Evolutionary conservation across 306 rosid species (phyloP).

Genomic region (Neltuma alba): DNA sequence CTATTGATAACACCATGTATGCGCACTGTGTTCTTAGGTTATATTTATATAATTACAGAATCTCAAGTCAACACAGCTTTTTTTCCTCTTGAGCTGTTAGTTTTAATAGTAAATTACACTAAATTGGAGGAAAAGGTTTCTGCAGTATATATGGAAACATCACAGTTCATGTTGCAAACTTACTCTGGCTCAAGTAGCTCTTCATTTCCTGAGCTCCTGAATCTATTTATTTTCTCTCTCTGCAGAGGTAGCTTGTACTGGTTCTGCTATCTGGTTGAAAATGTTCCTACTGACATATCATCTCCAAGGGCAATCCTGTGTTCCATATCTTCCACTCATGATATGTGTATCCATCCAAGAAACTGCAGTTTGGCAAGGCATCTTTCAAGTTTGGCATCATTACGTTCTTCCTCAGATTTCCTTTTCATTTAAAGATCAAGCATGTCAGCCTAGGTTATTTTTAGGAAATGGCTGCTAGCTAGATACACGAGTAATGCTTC

Average conservation of each 20-base stretch:
- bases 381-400: conserved; percentile 24
- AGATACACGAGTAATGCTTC: not conserved
- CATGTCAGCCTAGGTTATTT: not conserved
- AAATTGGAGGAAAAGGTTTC: not conserved
- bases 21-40: not conserved
- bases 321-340: conserved; percentile 30
- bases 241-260: conserved; percentile 53
- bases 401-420: conserved; percentile 3
- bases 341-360: conserved; percentile 35
- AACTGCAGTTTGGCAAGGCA: conserved; percentile 34
- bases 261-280: conserved; percentile 41
- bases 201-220: not conserved
- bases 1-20: not conserved
- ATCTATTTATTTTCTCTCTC: not conserved
- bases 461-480: conserved; percentile 36
- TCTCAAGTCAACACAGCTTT: too few species aligned
- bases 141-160: not conserved
- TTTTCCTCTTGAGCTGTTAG: not conserved
- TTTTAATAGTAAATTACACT: not conserved
- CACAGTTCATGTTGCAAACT: not conserved
- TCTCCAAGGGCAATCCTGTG: conserved; percentile 25
- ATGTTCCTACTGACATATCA: conserved; percentile 42
- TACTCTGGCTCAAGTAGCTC: not conserved
- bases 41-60: not conserved
- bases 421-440: conserved; percentile 25